Base-by-base conservation (phyloP, 2,329 filamentous ascomycete genomes). In the Fusarium nurragi region DNA sequence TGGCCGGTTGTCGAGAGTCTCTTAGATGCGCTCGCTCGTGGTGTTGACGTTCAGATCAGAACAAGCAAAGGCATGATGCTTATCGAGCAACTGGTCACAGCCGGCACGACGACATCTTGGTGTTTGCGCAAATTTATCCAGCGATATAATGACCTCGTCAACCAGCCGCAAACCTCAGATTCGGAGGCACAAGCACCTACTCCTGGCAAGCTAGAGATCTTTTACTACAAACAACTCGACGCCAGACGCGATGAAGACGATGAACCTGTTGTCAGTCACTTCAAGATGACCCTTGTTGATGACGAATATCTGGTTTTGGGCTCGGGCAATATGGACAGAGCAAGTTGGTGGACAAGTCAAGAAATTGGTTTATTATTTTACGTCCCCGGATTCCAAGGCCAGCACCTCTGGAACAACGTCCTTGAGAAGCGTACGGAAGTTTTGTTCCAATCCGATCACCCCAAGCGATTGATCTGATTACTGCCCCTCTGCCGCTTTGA, bases 291-390 rank as follows among this genome's bases (percentile, higher is more conserved):
- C 1, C 82, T 93, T 51, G 84, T 94, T 4, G 92, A 96, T 73
- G 81, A 81, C 2, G 81, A 87, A 60, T 86, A 88, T 19, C 80
- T 89, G 2, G 81, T 95, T 1, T 78, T 95, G 4, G 92, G 92
- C 0, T 94, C 90, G 18, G 92, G 91, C 2, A 96, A 96, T 73
- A 87, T 94, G 83, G 92, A 96, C 77, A 85, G 92, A 2, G 91
- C 92, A 9, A 94, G 90, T 73, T 95, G 91, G 90, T 94, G 87
- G 76, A 95, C 92, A 6, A 94, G 90, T 74, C 92, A 95, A 76
- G 92, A 96, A 77, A 79, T 95, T 21, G 92, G 92, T 2, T 80
- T 95, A 26, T 71, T 88, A 37, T 83, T 88, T 52, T 77, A 83
- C 40, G 77, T 78, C n/a, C 78, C 78, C 4, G 75, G 70, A 1